Conservation (phyloP, 2,329 filamentous ascomycete species). For the Paracorniculantispora psalliotae region DNA sequence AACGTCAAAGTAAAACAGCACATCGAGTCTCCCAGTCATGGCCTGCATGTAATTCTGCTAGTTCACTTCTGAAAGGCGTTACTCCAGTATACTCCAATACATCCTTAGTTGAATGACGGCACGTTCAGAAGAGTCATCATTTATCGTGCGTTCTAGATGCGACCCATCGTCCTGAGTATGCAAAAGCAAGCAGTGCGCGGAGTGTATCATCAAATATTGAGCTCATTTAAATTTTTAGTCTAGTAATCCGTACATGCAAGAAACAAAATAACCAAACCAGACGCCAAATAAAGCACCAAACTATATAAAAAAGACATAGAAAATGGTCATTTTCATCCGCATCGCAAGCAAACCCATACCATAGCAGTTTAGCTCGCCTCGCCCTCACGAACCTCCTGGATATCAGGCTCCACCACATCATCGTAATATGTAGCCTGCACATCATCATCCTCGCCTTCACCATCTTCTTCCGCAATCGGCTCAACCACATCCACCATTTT, state of each 20-base stretch:
- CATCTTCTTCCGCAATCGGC: constrained; percentile 21
- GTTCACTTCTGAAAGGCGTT: no score
- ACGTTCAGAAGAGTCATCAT: no score
- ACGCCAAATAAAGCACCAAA: constrained; percentile 9
- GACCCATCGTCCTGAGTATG: no score
- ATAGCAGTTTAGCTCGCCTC: constrained; percentile 16
- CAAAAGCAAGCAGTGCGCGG: no score
- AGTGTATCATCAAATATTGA: not conserved
- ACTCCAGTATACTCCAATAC: no score
- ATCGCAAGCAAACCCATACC: not conserved
- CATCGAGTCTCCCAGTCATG: no score
- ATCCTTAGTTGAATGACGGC: no score
- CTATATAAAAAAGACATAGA: not conserved
- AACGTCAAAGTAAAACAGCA: no score
- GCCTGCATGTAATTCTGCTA: no score
- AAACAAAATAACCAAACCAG: not conserved
- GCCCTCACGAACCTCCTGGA: constrained; percentile 31
- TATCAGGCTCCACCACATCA: constrained; percentile 29
- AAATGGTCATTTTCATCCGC: not conserved
- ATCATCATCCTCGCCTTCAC: constrained; percentile 21
- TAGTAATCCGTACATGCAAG: not conserved
- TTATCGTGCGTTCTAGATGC: no score
- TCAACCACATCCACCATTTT: constrained; percentile 21
- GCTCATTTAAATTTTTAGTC: not conserved
- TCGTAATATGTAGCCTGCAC: constrained; percentile 22